A percentile compares a stretch with the other conserved stretches of the same genome.
phyloP scores from a whole-genome alignment of 2,329 filamentous ascomycete genomes.

The Fusarium drepaniforme region DNA sequence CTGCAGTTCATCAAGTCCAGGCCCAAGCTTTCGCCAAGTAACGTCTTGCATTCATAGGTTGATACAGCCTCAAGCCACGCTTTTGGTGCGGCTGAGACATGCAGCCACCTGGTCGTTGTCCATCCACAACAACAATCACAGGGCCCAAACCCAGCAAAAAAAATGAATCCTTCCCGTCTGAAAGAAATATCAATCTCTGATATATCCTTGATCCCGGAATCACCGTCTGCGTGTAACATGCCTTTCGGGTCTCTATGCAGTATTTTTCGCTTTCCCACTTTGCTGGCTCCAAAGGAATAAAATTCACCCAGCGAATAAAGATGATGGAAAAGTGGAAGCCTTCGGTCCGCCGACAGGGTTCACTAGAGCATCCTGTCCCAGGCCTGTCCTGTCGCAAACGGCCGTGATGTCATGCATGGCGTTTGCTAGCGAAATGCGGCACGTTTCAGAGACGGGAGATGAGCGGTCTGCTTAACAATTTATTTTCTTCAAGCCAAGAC shows the following conservation, averaged over 20 bases:
- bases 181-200: background rate
- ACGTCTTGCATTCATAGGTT: background rate
- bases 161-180: background rate
- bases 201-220: slow-evolving; percentile 9
- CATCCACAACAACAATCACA: background rate
- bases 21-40: slow-evolving; percentile 9
- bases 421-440: background rate
- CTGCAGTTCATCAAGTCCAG: background rate
- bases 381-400: background rate
- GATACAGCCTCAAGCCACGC: background rate
- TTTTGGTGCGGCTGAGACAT: background rate
- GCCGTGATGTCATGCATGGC: slow-evolving; percentile 28
- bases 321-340: background rate
- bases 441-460: slow-evolving; percentile 15
- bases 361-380: background rate
- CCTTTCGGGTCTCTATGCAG: background rate
- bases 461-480: slow-evolving; percentile 44
- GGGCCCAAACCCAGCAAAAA: background rate
- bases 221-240: slow-evolving; percentile 38
- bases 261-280: background rate
- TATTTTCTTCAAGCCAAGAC: background rate
- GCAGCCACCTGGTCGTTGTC: background rate
- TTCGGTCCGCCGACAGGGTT: background rate
- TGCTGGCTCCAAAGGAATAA: background rate
- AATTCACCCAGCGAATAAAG: background rate